These are phyloP conservation scores for Citrus mangshanensis DNA, from an alignment of 345 rosid genomes.

Conservation along the genomic window DNA sequence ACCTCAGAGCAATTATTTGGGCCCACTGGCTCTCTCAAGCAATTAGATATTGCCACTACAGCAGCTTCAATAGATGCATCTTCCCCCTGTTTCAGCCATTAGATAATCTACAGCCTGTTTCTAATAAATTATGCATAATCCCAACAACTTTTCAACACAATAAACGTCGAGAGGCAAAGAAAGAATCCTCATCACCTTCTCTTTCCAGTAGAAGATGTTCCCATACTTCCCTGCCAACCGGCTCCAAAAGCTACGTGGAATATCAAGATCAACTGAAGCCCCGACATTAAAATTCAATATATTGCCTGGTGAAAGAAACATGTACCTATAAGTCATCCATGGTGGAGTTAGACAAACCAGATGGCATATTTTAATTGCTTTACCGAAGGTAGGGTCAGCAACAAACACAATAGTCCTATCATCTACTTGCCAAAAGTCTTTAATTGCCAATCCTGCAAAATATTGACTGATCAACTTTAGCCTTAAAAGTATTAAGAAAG, in stretches of 20 bases:
- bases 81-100: constrained; percentile 62
- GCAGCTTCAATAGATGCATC: constrained; percentile 92
- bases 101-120: constrained; percentile 6
- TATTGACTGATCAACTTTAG: background rate
- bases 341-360: constrained; percentile 1
- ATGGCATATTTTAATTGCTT: constrained; percentile 8
- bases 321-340: constrained; percentile 6
- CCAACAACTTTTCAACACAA: background rate
- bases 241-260: constrained; percentile 91
- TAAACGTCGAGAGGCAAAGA: background rate
- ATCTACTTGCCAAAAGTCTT: constrained; percentile 87
- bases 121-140: background rate
- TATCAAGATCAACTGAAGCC: constrained; percentile 66
- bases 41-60: constrained; percentile 79
- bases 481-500: background rate
- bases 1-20: constrained; percentile 74
- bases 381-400: constrained; percentile 91
- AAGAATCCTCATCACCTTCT: constrained; percentile 40
- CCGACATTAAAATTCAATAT: constrained; percentile 87
- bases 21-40: constrained; percentile 81
- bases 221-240: constrained; percentile 67
- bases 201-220: constrained; percentile 82
- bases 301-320: constrained; percentile 47
- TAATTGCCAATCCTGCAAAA: constrained; percentile 70
- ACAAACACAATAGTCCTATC: constrained; percentile 85